Base-by-base conservation (phyloP, 2,329 filamentous ascomycete species). In the Sarocladium brachiariae region DNA sequence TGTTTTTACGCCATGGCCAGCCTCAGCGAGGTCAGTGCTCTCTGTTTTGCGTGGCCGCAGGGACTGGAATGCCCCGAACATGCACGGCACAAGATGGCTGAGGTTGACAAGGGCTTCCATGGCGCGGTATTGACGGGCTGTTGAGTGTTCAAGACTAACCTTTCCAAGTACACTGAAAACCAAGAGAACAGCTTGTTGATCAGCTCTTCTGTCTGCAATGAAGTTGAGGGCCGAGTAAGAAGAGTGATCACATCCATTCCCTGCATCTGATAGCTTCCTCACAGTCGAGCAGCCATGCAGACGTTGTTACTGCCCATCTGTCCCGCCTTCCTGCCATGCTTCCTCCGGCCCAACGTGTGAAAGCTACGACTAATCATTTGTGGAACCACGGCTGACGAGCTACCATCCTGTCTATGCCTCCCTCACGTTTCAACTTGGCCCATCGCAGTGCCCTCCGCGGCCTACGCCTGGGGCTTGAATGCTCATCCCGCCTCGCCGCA, bases 391-490 rank as follows among this genome's bases (percentile, higher is more conserved):
- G 11, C 37, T 23, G 16, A 21, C 16, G 18, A 39, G 14, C 16
- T 39, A 43, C 14, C 39, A 16, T 7, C 23, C 16, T 19, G n/a
- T 30, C 27, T 30, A 30, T n/a, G n/a, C n/a, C n/a, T n/a, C 39
- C 39, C 39, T 43, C 39, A 11, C n/a, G 39, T 43, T 43, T 43
- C 39, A 43, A 43, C 39, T 16, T 25, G n/a, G 9, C 16, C 23
- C 21, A 43, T 19, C 39, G 27, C 39, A 43, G 39, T 43, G 21
- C 39, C 4, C 27, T 19, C 11, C 13, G 23, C 7, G 39, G 39
- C 39, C 39, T 14, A 25, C 21, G 39, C 39, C 10, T 3, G n/a
- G 39, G n/a, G 16, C 27, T 19, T 23, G 9, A 39, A 19, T 21
- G 18, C 4, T n/a, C n/a, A n/a, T n/a, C n/a, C n/a, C n/a, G n/a